Evolutionary conservation across 306 rosid genomes (phyloP).

Genomic region (Citrullus mucosospermus): DNA sequence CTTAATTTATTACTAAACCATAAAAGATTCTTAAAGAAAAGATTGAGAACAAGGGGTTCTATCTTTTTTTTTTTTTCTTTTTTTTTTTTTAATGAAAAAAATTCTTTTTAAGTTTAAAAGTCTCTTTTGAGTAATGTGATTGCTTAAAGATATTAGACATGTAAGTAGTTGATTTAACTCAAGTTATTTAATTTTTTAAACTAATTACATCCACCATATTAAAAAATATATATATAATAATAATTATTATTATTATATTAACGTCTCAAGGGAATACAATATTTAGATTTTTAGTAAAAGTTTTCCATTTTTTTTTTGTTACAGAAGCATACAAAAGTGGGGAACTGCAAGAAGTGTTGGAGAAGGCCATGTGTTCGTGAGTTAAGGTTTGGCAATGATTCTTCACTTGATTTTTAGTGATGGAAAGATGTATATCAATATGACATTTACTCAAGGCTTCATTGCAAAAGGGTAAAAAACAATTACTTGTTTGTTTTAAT

Average conservation of each 20-base stretch:
- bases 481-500: background rate
- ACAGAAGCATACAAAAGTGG: conserved; percentile 85
- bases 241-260: background rate
- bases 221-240: no score
- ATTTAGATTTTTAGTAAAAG: background rate
- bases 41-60: background rate
- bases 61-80: no score
- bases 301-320: conserved; percentile 2
- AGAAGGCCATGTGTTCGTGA: conserved; percentile 65
- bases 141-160: background rate
- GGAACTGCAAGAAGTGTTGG: conserved; percentile 68
- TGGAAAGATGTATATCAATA: background rate
- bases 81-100: no score
- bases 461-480: background rate
- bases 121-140: background rate
- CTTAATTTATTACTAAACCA: no score
- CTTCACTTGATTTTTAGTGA: background rate
- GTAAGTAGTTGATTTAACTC: background rate
- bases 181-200: background rate
- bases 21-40: no score
- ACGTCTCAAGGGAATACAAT: background rate
- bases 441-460: background rate
- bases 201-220: background rate
- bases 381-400: background rate
- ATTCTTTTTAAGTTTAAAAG: no score